These are phyloP conservation scores for Magnaporthiopsis poae DNA, from an alignment of 2,329 filamentous ascomycete species.

Conservation along the genomic window DNA sequence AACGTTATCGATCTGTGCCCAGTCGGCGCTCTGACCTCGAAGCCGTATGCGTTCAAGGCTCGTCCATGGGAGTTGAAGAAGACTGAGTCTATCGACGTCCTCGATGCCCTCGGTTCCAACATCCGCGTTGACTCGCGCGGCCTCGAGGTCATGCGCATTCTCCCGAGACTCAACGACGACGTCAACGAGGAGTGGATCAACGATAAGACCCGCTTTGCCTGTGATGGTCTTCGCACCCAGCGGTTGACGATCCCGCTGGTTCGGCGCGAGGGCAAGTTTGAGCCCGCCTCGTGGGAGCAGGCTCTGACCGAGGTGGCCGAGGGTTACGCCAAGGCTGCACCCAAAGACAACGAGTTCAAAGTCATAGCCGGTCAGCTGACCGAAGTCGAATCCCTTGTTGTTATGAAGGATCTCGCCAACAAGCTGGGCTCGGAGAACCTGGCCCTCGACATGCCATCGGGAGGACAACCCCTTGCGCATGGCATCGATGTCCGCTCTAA, in stretches of 20 bases:
- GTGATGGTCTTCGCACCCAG: constrained; percentile 93
- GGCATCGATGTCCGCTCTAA: constrained; percentile 88
- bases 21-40: constrained; percentile 89
- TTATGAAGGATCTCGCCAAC: constrained; percentile 95
- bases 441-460: constrained; percentile 78
- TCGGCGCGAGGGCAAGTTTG: constrained; percentile 79
- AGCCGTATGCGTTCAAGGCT: constrained; percentile 94
- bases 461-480: constrained; percentile 75
- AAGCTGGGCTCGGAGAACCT: constrained; percentile 93
- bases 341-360: constrained; percentile 92
- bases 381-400: constrained; percentile 87
- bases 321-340: constrained; percentile 68
- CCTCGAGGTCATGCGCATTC: constrained; percentile 87
- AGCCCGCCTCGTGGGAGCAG: constrained; percentile 91
- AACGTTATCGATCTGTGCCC: constrained; percentile 98
- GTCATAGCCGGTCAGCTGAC: constrained; percentile 81
- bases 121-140: constrained; percentile 89
- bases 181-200: constrained; percentile 99
- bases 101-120: constrained; percentile 86
- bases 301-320: constrained; percentile 77
- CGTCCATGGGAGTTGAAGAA: constrained; percentile 96
- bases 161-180: constrained; percentile 90
- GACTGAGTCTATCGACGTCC: constrained; percentile 88
- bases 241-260: constrained; percentile 86
- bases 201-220: constrained; percentile 93